Base-by-base conservation (phyloP, 2,329 filamentous ascomycete species). In the Didymella segeticola region DNA sequence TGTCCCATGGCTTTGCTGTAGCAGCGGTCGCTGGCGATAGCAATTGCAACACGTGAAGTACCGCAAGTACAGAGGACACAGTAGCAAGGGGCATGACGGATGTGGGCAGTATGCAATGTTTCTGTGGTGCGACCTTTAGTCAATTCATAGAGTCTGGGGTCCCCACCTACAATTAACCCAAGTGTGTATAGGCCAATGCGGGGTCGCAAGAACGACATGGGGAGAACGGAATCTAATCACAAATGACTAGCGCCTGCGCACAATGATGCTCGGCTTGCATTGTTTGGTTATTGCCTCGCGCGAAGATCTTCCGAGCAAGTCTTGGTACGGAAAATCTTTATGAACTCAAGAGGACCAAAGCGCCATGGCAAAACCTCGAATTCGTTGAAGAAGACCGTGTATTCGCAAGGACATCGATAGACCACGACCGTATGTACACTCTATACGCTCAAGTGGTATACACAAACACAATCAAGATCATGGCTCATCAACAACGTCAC, bases 1-100 rank as follows among this genome's bases (percentile, higher is more conserved):
- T 37, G 20, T 55, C 47, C 53, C 58, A 60, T 30, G 47, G 57
- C 15, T 53, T 50, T 34, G 33, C 17, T 5, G 29, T 33, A 7
- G 39, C 14, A 38, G 41, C 29, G 19, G 33, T 31, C 2, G 38
- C 27, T 6, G 27, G n/a, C 15, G 29, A 11, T 9, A 34, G 8
- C 11, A 48, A 4, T 25, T 14, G 10, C 10, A 41, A 15, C 2
- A 39, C 3, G 7, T 2, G 33, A 26, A 48, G 5, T 2, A n/a
- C n/a, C 5, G 12, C 15, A 9, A 14, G 3, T n/a, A 33, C n/a
- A 41, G 29, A 30, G 17, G 9, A 15, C 1, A 23, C 4, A 11
- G 8, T 4, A 22, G 14, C 19, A 25, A 11, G 20, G 25, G 9
- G 20, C 29, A 49, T 49, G 17, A 3, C 29, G 17, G 14, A 2